phyloP scores from a whole-genome alignment of 2,329 filamentous ascomycete species.

The Ophiostoma fasciatum region DNA sequence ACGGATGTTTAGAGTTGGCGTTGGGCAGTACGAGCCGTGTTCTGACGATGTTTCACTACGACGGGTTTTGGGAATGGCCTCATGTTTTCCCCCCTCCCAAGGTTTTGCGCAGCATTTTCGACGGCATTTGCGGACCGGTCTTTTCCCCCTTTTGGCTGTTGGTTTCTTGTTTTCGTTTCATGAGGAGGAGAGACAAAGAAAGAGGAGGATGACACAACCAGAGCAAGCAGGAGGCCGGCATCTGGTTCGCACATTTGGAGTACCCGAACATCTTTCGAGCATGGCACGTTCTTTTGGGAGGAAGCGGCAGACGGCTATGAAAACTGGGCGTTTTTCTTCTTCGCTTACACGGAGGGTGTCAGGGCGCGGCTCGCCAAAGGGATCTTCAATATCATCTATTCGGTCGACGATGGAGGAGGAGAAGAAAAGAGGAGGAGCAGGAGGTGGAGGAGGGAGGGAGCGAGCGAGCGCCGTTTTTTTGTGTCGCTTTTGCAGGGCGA shows the following conservation, averaged over 20 bases:
- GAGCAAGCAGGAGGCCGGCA: too few species aligned
- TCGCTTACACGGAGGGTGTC: neutral
- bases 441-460: too few species aligned
- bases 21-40: neutral
- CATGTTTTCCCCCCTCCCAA: neutral
- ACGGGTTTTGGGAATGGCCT: neutral
- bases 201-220: too few species aligned
- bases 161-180: constrained; percentile 1
- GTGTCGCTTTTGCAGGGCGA: neutral
- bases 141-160: neutral
- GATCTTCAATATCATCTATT: too few species aligned
- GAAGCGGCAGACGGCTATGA: constrained; percentile 2
- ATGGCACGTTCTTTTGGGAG: constrained; percentile 5
- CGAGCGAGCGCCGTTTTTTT: too few species aligned
- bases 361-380: too few species aligned
- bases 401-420: too few species aligned
- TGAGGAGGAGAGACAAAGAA: neutral
- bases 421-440: too few species aligned
- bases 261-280: constrained; percentile 7
- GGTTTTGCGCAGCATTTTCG: constrained; percentile 9
- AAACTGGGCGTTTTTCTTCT: constrained; percentile 1
- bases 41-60: neutral
- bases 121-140: constrained; percentile 5
- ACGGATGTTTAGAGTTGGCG: constrained; percentile 31
- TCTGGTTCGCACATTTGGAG: constrained; percentile 6